Evolutionary conservation across 768 basidiomycete genomes (phyloP), one percentile per base, ranked within the genome.

Genomic region (Podaxis carcinomalis): DNA sequence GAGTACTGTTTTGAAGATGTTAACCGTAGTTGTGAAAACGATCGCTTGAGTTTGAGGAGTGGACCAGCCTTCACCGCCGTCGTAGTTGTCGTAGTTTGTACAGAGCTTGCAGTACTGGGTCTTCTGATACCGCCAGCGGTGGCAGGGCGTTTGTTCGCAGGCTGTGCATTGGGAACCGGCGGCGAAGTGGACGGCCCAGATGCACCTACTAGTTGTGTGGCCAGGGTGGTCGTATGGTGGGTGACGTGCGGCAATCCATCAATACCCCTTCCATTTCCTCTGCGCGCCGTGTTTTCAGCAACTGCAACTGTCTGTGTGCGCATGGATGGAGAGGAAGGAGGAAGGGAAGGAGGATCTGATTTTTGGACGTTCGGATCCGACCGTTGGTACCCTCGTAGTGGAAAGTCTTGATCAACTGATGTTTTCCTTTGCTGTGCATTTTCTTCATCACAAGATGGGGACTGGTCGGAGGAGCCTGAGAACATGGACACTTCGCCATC

Each of bases 401-500:
- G 52, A 21, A 56, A 46, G 2, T 63, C 59, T 35, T 28, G 52
- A 37, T 55, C 37, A 14, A 56, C 13, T 40, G 56, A 57, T 52
- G 55, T 14, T 28, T 39, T 40, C 36, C 21, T 37, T 44, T 28
- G 52, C 27, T 44, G 56, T 36, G 55, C 14, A 46, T 13, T 40
- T 56, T 65, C 49, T 51, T 62, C 57, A 49, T 57, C 27, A 19
- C 59, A 54, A 10, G 56, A 52, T n/a, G 59, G 63, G 21, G 59
- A 65, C 21, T 51, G 57, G 39, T 66, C 62, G 32, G 58, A 42
- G 3, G 42, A 55, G 27, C 52, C 50, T 5, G 71, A 69, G 47
- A 68, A 65, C 50, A 70, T 66, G 49, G 69, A 68, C 11, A 65
- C 67, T 52, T 71, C 56, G 2, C 56, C 47, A 14, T 66, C 52